Evolutionary conservation across 106 monocot species (phyloP).

Genomic region (Dendrobium huoshanense): DNA sequence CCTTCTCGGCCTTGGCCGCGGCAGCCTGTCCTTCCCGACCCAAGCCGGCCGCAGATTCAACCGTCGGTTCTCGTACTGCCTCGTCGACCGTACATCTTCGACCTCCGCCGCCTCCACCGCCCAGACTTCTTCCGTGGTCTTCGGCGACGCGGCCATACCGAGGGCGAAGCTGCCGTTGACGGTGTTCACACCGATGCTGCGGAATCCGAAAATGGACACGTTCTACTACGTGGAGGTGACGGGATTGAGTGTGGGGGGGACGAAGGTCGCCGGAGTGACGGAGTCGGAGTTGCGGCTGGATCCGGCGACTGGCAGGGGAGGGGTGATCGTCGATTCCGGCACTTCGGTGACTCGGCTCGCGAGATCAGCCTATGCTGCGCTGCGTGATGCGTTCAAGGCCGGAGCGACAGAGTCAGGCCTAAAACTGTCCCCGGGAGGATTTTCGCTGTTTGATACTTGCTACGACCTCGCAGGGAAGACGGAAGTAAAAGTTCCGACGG

Average conservation of each 20-base stretch:
- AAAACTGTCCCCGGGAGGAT: constrained; percentile 35
- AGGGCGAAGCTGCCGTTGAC: constrained; percentile 5
- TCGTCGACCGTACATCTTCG: constrained; percentile 59
- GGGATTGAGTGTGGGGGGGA: constrained; percentile 71
- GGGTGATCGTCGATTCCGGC: constrained; percentile 89
- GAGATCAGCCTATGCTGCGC: constrained; percentile 42
- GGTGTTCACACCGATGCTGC: constrained; percentile 55
- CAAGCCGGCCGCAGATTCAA: constrained; percentile 46
- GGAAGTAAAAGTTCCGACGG: constrained; percentile 71
- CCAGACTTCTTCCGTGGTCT: constrained; percentile 48
- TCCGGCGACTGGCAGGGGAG: constrained; percentile 51
- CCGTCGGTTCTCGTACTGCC: constrained; percentile 63
- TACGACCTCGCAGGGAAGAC: constrained; percentile 56
- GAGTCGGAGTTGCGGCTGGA: constrained; percentile 43
- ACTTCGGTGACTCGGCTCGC: constrained; percentile 76
- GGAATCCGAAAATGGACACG: constrained; percentile 54
- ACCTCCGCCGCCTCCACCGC: background rate
- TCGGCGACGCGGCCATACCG: constrained; percentile 42
- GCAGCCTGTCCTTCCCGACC: constrained; percentile 58
- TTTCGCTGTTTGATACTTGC: constrained; percentile 84
- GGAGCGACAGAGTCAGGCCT: constrained; percentile 37
- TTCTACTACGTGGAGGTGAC: constrained; percentile 76
- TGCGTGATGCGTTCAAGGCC: constrained; percentile 67
- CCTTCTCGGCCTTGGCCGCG: constrained; percentile 69
- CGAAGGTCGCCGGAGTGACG: constrained; percentile 33